These are phyloP conservation scores for Macaranga tanarius DNA, from an alignment of 441 rosid genomes.

Conservation along the genomic window DNA sequence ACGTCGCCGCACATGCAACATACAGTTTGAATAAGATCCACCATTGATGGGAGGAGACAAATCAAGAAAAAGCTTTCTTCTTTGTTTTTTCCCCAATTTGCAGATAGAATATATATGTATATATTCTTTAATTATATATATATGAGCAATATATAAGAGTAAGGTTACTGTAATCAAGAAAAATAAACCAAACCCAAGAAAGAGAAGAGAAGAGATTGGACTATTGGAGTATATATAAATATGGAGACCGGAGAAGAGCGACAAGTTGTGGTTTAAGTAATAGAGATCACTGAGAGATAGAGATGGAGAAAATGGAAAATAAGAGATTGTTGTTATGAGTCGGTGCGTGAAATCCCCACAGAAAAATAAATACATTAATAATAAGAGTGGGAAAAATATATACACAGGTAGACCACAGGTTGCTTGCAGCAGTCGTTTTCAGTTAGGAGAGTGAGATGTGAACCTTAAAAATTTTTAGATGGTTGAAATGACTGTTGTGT, in stretches of 20 bases:
- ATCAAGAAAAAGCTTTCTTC: background rate
- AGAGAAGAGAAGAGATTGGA: background rate
- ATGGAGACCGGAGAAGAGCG: too few relatives aligned
- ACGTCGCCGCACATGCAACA: slow-evolving; percentile 99
- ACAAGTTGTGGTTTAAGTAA: too few relatives aligned
- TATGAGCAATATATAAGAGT: background rate
- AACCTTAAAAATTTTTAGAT: slow-evolving; percentile 43
- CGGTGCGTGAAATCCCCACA: slow-evolving; percentile 38
- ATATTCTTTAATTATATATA: slow-evolving; percentile 14
- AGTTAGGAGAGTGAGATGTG: slow-evolving; percentile 39
- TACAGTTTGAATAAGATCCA: slow-evolving; percentile 66
- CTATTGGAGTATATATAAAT: background rate
- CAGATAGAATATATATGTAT: background rate
- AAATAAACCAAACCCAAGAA: background rate
- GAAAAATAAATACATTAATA: background rate
- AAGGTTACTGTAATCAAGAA: slow-evolving; percentile 12
- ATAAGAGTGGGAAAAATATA: slow-evolving; percentile 17
- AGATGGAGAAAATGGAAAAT: background rate
- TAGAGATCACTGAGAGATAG: background rate
- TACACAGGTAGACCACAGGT: slow-evolving; percentile 57
- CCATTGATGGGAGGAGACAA: slow-evolving; percentile 40
- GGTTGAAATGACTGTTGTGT: slow-evolving; percentile 33
- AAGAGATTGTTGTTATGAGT: slow-evolving; percentile 31
- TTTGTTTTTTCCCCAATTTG: background rate
- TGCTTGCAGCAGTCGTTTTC: slow-evolving; percentile 83